A percentile compares a stretch with the other conserved stretches of the same genome.
Conservation (phyloP, 495 filamentous ascomycete genomes). For the Xylaria palmicola region DNA sequence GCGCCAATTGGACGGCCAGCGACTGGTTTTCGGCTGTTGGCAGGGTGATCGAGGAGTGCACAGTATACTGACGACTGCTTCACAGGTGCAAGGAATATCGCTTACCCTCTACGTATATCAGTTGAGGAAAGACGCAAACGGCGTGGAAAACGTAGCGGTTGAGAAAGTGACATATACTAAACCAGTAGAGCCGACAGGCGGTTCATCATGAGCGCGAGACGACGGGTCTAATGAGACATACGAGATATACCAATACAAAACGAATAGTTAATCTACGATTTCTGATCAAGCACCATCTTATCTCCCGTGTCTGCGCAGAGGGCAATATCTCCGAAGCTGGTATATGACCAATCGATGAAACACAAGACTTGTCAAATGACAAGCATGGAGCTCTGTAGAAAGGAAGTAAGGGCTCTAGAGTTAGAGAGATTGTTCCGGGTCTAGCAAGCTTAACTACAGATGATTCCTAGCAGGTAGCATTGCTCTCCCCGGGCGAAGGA, state of each 20-base stretch:
- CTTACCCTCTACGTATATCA: slow-evolving; percentile 98
- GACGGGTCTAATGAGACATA: slow-evolving; percentile 18
- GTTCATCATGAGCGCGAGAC: slow-evolving; percentile 33
- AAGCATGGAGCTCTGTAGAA: too few relatives aligned
- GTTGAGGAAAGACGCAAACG: slow-evolving; percentile 82
- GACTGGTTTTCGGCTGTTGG: not conserved
- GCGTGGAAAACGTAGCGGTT: slow-evolving; percentile 87
- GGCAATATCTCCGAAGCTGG: not conserved
- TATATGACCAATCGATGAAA: not conserved
- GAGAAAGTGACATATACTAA: slow-evolving; percentile 98
- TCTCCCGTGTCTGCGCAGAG: not conserved
- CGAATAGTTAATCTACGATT: slow-evolving; percentile 17
- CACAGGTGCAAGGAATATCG: slow-evolving; percentile 93
- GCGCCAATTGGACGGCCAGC: not conserved
- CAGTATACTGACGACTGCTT: slow-evolving; percentile 16
- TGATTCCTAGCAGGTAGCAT: too few relatives aligned
- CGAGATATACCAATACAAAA: slow-evolving; percentile 22
- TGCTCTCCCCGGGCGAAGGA: not conserved
- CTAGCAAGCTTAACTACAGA: too few relatives aligned
- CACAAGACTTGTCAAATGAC: not conserved
- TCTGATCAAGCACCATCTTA: not conserved
- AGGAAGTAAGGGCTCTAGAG: too few relatives aligned
- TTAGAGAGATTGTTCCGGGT: too few relatives aligned
- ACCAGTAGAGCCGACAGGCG: slow-evolving; percentile 56
- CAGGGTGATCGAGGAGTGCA: too few relatives aligned